Percentiles rank a stretch among this genome's conserved stretches.
phyloP scores from a whole-genome alignment of 768 basidiomycete species.

The Hirschioporus abietinus region DNA sequence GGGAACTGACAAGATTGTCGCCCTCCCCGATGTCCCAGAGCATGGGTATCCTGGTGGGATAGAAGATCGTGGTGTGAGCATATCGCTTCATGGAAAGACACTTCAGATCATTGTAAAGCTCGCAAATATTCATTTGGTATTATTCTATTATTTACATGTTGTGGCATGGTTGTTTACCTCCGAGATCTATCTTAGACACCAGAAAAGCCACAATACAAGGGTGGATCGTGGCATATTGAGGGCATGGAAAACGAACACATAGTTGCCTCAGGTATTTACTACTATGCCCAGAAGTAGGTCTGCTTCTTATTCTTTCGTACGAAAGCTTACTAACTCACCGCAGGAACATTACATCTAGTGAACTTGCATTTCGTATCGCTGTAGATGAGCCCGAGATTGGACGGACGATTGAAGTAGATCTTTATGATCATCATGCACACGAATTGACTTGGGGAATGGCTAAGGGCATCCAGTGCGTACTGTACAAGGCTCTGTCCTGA shows the following conservation, averaged over 20 bases:
- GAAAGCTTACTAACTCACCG: slow-evolving; percentile 19
- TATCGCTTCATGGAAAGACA: slow-evolving; percentile 15
- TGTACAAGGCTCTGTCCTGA: not conserved
- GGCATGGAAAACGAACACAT: slow-evolving; percentile 21
- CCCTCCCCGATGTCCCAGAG: slow-evolving; percentile 39
- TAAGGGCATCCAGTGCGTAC: slow-evolving; percentile 9
- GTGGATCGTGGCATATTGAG: slow-evolving; percentile 31
- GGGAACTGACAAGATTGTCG: slow-evolving; percentile 34
- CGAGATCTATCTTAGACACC: slow-evolving; percentile 19
- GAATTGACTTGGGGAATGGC: slow-evolving; percentile 12
- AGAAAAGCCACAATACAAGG: slow-evolving; percentile 23
- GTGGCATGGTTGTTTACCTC: not conserved
- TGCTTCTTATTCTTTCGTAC: not conserved
- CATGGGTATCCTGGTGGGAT: slow-evolving; percentile 42
- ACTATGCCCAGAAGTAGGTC: slow-evolving; percentile 13
- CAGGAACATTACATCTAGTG: slow-evolving; percentile 26
- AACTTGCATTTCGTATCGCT: slow-evolving; percentile 27
- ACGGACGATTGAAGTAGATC: not conserved
- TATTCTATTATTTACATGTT: not conserved
- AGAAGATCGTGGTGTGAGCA: slow-evolving; percentile 29
- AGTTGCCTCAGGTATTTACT: slow-evolving; percentile 10
- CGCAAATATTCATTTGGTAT: slow-evolving; percentile 23
- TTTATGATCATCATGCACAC: slow-evolving; percentile 16
- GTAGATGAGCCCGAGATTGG: slow-evolving; percentile 13
- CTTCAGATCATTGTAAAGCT: slow-evolving; percentile 38